Evolutionary conservation across 2,329 filamentous ascomycete species (phyloP).

Genomic region (Geosmithia flava): DNA sequence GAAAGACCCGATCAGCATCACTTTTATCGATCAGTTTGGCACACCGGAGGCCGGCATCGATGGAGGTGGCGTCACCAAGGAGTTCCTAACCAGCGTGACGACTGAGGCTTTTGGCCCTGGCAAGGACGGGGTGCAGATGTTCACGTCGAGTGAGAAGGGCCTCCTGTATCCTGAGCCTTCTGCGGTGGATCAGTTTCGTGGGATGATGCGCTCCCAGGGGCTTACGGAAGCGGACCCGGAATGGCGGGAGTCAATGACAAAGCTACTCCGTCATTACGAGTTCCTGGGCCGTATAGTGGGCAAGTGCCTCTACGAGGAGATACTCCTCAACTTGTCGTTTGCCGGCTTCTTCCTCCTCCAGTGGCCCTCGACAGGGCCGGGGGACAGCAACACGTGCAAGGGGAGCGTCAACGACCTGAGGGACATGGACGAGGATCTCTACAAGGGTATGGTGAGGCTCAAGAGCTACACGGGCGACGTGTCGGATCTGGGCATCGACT

Average conservation of each 20-base stretch:
- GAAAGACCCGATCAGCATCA: conserved; percentile 94
- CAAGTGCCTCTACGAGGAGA: conserved; percentile 95
- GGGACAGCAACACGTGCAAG: conserved; percentile 61
- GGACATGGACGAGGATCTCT: conserved; percentile 82
- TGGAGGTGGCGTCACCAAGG: conserved; percentile 92
- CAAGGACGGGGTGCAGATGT: conserved; percentile 41
- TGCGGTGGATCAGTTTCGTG: conserved; percentile 56
- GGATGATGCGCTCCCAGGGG: conserved; percentile 39
- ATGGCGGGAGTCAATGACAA: conserved; percentile 43
- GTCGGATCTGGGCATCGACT: conserved; percentile 60
- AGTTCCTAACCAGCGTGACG: conserved; percentile 84
- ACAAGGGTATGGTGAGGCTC: conserved; percentile 69
- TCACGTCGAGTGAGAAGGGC: conserved; percentile 75
- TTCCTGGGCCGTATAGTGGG: conserved; percentile 88
- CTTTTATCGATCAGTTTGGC: conserved; percentile 86
- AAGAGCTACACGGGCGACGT: conserved; percentile 82
- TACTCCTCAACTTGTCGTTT: conserved; percentile 85
- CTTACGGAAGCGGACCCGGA: conserved; percentile 38
- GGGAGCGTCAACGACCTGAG: conserved; percentile 91
- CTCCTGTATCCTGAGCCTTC: conserved; percentile 81
- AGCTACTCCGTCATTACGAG: conserved; percentile 66
- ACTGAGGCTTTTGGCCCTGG: conserved; percentile 66
- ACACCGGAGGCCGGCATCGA: conserved; percentile 87
- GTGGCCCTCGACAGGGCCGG: conserved; percentile 65
- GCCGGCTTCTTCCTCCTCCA: conserved; percentile 93